Base-by-base conservation (phyloP, 2,329 filamentous ascomycete species). In the Zasmidium citrigriseum region DNA sequence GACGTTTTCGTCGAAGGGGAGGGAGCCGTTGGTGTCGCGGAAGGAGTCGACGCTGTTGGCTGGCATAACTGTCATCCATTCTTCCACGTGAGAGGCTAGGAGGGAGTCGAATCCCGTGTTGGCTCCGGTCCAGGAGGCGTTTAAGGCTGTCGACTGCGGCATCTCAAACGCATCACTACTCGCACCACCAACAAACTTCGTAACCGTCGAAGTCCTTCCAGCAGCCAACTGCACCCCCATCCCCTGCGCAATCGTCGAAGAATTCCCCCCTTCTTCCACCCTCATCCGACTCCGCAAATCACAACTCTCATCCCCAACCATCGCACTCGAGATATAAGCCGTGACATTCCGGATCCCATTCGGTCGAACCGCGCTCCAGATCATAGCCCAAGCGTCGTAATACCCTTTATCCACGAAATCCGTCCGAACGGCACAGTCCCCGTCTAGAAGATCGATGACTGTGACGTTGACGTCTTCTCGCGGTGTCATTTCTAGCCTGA, bases 111-210 rank as follows among this genome's bases (percentile, higher is more conserved):
- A 90, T 0, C 88, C 88, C 25, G 73, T 73, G 4, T 73, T 66
- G 55, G 78, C 75, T 41, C 78, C 87, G 1, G 73, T 71, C 4
- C 76, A 67, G 0, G 83, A 84, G 1, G 86, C 86, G 4, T 79
- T 70, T 57, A 78, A 77, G 1, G 89, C 89, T 1, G 80, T 77
- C 1, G 70, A 66, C 57, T 82, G 76, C 0, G 88, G 83, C 61
- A 87, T 75, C 0, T 75, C 60, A 67, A 90, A 91, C 0, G 86
- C 87, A 71, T 91, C 89, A 0, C 82, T 83, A 1, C 88, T 89
- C 3, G 89, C 88, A 50, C 80, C 82, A 24, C 89, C 89, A 16
- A 91, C 80, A 63, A 82, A 90, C 67, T 91, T 91, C 48, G 80
- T 83, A 47, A 90, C 73, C 1, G 78, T 82, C 2, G 83, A 77